Evolutionary conservation across 2,329 filamentous ascomycete species (phyloP).

Genomic region (Spiromastix sp.): DNA sequence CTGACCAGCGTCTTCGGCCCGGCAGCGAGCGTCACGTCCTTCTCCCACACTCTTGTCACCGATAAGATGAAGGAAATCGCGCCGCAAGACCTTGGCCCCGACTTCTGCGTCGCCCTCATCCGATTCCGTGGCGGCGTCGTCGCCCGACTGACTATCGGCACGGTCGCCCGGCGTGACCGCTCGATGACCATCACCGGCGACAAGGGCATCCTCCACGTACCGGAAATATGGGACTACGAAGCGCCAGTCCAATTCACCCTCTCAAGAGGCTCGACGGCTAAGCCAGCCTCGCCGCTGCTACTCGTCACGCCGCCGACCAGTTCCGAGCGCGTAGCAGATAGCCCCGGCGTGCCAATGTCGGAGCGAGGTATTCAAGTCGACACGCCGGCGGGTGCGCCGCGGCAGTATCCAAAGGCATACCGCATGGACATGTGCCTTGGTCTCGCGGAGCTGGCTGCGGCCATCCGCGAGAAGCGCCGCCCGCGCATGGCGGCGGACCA

Average conservation of each 20-base stretch:
- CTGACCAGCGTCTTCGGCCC: slow-evolving; percentile 1
- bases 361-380: slow-evolving; percentile 1
- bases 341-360: background rate
- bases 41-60: slow-evolving; percentile 1
- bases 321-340: background rate
- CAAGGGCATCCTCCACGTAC: background rate
- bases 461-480: slow-evolving; percentile 1
- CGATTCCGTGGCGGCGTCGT: background rate
- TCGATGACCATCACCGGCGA: slow-evolving; percentile 1
- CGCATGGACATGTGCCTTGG: background rate
- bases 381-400: background rate
- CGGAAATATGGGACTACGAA: slow-evolving; percentile 1
- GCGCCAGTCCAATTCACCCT: slow-evolving; percentile 1
- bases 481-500: background rate
- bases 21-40: background rate
- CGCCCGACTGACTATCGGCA: background rate
- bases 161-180: background rate
- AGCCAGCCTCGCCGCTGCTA: background rate
- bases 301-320: background rate
- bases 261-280: background rate
- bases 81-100: background rate
- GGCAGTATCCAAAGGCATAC: background rate
- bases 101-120: slow-evolving; percentile 1
- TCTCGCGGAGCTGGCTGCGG: background rate
- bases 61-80: slow-evolving; percentile 1